Evolutionary conservation across 495 filamentous ascomycete species (phyloP), one percentile per base, ranked within the genome.

Genomic region (Daldinia loculata): DNA sequence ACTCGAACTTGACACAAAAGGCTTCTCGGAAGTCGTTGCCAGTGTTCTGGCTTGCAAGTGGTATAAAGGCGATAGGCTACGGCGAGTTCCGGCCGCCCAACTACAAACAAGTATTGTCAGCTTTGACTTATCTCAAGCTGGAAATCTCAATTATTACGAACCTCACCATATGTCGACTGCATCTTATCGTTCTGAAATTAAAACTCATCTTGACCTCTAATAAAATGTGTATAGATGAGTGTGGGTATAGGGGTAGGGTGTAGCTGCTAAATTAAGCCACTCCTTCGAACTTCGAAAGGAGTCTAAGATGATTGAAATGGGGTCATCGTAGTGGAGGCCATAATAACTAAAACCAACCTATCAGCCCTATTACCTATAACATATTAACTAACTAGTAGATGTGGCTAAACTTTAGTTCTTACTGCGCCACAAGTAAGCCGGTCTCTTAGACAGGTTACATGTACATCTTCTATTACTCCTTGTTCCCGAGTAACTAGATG

Each of bases 1-100:
- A 27, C 41, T 30, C 7, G 59, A 74, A 36, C 29, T 74, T 51
- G 67, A 67, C n/a, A 74, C 67, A 8, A 34, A 4, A 43, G 71
- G 71, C 32, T 63, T 70, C 36, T 51, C 50, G 14, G 58, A 22
- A 38, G 58, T 41, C 29, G 67, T 70, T 14, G 58, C 59, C 9
- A 74, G 30, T 17, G 55, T 53, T 60, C 71, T 62, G 6, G 36
- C 8, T 22, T 61, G 67, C n/a, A 30, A 19, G 3, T 34, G 66
- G 14, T 14, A 15, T 29, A 51, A 26, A 61, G 32, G 51, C 48
- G 19, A 6, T 30, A 58, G 57, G 43, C 19, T 50, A 30, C 38
- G 27, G 19, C 29, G 61, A 50, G 14, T 9, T 48, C 26, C 53
- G 45, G 29, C 15, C 32, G 52, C 26, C 51, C 61, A 66, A 24